phyloP scores from a whole-genome alignment of 2,329 filamentous ascomycete species.

The Beauveria pseudobassiana region DNA sequence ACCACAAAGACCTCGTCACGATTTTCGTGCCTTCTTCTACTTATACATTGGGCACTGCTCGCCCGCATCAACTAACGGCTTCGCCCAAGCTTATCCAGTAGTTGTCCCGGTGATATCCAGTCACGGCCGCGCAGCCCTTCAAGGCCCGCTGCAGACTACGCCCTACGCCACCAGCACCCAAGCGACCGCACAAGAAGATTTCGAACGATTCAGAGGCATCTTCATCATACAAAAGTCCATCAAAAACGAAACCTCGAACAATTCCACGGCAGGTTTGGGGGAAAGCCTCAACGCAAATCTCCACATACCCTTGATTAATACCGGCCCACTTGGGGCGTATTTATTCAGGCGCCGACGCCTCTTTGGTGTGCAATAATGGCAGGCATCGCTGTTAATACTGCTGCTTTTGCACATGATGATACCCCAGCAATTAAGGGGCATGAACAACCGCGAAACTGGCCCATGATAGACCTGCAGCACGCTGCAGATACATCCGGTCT shows the following conservation, averaged over 20 bases:
- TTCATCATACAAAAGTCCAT: no score
- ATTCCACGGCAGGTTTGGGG: no score
- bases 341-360: conserved; percentile 1
- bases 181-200: background rate
- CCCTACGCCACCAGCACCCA: background rate
- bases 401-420: conserved; percentile 2
- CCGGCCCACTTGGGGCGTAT: conserved; percentile 8
- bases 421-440: conserved; percentile 5
- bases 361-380: background rate
- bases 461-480: background rate
- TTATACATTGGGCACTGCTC: background rate
- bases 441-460: conserved; percentile 4
- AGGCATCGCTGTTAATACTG: background rate
- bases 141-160: background rate
- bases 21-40: background rate
- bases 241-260: no score
- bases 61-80: background rate
- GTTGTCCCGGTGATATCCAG: background rate
- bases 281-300: background rate
- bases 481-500: background rate
- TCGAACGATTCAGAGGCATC: background rate
- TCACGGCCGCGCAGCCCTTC: background rate
- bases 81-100: background rate
- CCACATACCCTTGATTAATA: conserved; percentile 7
- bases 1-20: background rate